A percentile compares a stretch with the other conserved stretches of the same genome.
These are phyloP conservation scores for Candida hungchunana DNA, from an alignment of 805 yeast genomes.

Conservation along the genomic window DNA sequence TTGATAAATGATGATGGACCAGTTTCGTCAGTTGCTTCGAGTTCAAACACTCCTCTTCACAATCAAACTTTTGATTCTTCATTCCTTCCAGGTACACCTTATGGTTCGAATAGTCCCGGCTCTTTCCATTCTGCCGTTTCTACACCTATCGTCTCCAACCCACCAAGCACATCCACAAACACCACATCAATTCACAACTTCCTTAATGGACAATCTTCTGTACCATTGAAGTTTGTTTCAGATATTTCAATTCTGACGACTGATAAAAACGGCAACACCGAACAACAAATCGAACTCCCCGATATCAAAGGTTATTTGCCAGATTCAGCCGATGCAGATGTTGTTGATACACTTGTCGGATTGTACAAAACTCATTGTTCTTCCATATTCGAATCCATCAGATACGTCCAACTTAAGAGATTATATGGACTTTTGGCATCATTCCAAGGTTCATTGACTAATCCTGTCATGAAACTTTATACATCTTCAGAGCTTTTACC, in stretches of 20 bases:
- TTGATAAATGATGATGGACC: constrained; percentile 32
- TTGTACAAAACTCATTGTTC: constrained; percentile 63
- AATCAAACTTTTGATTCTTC: constrained; percentile 22
- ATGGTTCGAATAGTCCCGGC: constrained; percentile 25
- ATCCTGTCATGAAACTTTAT: constrained; percentile 58
- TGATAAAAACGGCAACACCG: constrained; percentile 13
- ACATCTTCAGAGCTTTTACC: constrained; percentile 41
- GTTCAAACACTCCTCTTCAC: constrained; percentile 25
- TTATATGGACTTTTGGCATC: constrained; percentile 49
- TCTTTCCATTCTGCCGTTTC: constrained; percentile 26
- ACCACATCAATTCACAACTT: constrained; percentile 14
- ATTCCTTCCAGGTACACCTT: constrained; percentile 27
- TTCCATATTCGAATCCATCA: constrained; percentile 56
- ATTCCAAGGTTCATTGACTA: constrained; percentile 54
- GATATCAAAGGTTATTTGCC: constrained; percentile 26
- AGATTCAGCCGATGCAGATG: constrained; percentile 23
- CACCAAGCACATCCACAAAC: constrained; percentile 8
- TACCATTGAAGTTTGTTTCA: constrained; percentile 22
- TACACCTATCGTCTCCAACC: constrained; percentile 20
- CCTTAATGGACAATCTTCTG: constrained; percentile 16
- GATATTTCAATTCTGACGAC: constrained; percentile 16
- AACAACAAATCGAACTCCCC: constrained; percentile 34
- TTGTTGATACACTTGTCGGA: constrained; percentile 57
- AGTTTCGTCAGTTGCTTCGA: constrained; percentile 23
- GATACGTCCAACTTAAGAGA: constrained; percentile 63